These are phyloP conservation scores for Solanum pennellii DNA, from an alignment of 257 asterid genomes.

Conservation along the genomic window DNA sequence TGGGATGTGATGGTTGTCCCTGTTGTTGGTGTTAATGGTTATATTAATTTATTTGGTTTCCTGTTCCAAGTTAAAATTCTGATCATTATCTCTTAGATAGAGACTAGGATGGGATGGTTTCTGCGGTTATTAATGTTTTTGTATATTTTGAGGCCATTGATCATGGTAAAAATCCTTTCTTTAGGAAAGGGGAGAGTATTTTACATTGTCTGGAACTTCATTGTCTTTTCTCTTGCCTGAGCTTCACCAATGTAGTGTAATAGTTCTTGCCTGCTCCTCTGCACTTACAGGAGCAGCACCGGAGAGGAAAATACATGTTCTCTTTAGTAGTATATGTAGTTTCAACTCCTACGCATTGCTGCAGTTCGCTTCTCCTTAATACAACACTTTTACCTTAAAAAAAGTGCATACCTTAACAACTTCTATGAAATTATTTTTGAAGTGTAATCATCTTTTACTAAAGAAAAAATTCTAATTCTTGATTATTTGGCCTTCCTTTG, in stretches of 20 bases:
- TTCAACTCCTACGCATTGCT: background rate
- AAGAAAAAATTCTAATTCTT: background rate
- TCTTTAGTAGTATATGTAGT: background rate
- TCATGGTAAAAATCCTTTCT: background rate
- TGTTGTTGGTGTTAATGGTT: background rate
- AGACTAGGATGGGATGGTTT: background rate
- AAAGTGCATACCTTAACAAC: background rate
- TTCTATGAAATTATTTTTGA: background rate
- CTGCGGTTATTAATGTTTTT: background rate
- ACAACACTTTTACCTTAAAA: background rate
- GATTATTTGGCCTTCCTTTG: background rate
- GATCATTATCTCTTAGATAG: background rate
- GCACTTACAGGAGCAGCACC: background rate
- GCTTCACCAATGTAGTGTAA: background rate
- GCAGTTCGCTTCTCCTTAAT: background rate
- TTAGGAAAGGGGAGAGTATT: background rate
- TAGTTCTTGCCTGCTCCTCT: background rate
- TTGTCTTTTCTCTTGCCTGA: background rate
- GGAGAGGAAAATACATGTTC: background rate
- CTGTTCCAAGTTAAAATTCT: background rate
- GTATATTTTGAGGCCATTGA: background rate
- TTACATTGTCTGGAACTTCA: background rate
- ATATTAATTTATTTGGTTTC: background rate
- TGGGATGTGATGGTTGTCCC: background rate
- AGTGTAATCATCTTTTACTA: background rate